These are phyloP conservation scores for Ophiostoma perfectum DNA, from an alignment of 2,329 filamentous ascomycete species.

Conservation along the genomic window DNA sequence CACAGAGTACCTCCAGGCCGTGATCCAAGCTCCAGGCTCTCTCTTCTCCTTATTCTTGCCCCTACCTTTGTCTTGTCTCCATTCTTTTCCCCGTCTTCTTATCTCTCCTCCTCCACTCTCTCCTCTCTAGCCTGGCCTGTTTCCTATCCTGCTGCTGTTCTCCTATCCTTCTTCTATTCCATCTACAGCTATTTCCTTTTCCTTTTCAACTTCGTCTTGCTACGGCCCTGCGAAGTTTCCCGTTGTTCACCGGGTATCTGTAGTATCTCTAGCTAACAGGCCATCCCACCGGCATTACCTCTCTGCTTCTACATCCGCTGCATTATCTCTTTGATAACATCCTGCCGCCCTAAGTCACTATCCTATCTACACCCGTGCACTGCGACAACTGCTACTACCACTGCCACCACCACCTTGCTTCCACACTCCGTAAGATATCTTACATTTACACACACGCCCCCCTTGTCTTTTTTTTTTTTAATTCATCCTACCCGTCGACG, in stretches of 20 bases:
- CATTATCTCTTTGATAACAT: too few species aligned
- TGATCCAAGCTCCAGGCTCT: too few species aligned
- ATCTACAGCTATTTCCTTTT: neutral
- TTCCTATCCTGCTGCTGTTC: neutral
- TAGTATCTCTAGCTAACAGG: too few species aligned
- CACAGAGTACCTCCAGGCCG: too few species aligned
- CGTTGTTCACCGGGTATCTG: too few species aligned
- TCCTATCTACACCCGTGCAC: too few species aligned
- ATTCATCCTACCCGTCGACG: conserved; percentile 18
- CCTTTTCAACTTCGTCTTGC: neutral
- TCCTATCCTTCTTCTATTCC: neutral
- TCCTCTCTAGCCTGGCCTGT: neutral
- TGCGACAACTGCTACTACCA: neutral
- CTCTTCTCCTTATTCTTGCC: neutral
- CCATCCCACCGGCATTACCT: too few species aligned
- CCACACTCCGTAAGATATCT: too few species aligned
- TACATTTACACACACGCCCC: neutral
- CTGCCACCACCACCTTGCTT: neutral
- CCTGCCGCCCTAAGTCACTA: too few species aligned
- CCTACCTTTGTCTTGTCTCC: neutral
- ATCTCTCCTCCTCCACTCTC: conserved; percentile 5
- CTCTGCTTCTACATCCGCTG: too few species aligned
- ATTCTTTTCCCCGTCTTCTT: conserved; percentile 13
- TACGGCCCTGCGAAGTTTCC: too few species aligned
- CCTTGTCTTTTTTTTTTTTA: neutral